phyloP scores from a whole-genome alignment of 2,329 filamentous ascomycete species.

The Exophiala sp. region DNA sequence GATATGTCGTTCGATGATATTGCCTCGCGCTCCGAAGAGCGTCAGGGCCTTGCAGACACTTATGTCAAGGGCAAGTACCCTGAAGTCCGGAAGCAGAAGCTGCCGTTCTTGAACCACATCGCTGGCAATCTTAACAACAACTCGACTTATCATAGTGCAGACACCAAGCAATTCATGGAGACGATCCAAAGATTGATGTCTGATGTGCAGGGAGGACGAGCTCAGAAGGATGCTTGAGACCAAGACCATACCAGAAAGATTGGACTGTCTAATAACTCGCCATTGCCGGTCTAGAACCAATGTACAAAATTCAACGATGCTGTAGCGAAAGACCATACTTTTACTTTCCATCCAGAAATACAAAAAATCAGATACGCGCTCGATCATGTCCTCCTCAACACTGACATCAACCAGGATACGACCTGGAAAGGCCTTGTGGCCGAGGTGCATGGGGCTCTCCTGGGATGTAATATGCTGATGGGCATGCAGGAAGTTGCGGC shows the following conservation, averaged over 20 bases:
- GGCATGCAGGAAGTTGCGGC: background rate
- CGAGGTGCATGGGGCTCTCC: too few species aligned
- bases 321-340: too few species aligned
- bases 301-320: slow-evolving; percentile 1
- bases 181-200: slow-evolving; percentile 17
- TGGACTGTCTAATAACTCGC: too few species aligned
- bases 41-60: slow-evolving; percentile 18
- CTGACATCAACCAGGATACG: too few species aligned
- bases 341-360: too few species aligned
- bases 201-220: slow-evolving; percentile 1
- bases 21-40: slow-evolving; percentile 11
- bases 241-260: background rate
- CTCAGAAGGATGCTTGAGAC: slow-evolving; percentile 9
- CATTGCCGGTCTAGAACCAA: background rate
- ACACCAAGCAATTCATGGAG: slow-evolving; percentile 24
- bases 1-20: slow-evolving; percentile 22
- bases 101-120: slow-evolving; percentile 27
- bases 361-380: too few species aligned
- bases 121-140: slow-evolving; percentile 27
- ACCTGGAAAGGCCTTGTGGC: too few species aligned
- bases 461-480: too few species aligned
- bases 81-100: slow-evolving; percentile 22
- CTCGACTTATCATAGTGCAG: slow-evolving; percentile 17
- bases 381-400: too few species aligned
- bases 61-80: slow-evolving; percentile 25